Percentiles rank a stretch among this genome's conserved stretches.
Conservation (phyloP, 129 eudicot species). For the Lactuca saligna region DNA sequence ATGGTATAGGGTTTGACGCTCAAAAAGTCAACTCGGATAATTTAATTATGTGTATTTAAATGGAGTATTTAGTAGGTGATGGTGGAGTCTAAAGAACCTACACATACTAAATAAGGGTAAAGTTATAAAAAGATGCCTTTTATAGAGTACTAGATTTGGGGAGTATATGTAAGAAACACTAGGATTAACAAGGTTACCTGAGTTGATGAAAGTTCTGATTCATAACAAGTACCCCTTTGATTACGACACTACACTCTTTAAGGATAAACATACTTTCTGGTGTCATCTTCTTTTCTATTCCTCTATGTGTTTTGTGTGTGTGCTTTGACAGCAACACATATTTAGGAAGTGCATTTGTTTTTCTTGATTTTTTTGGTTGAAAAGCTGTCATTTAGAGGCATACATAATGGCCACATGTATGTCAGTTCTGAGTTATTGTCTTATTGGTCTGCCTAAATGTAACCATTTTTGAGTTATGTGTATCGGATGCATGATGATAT, state of each 20-base stretch:
- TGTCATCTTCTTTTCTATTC: conserved; percentile 28
- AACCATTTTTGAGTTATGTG: conserved; percentile 6
- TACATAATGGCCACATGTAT: conserved; percentile 17
- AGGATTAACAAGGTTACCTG: conserved; percentile 47
- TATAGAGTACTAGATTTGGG: conserved; percentile 52
- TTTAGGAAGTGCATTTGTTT: conserved; percentile 33
- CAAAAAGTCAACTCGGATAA: conserved; percentile 28
- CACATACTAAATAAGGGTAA: conserved; percentile 35
- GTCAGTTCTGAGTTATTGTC: conserved; percentile 20
- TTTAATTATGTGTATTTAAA: conserved; percentile 3
- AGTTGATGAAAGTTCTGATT: conserved; percentile 46
- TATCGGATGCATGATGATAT: conserved; percentile 6
- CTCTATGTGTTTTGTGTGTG: conserved; percentile 21
- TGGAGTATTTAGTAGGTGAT: conserved; percentile 18
- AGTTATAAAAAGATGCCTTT: conserved; percentile 34
- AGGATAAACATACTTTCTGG: conserved; percentile 38
- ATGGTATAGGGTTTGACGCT: conserved; percentile 11
- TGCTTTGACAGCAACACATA: conserved; percentile 28
- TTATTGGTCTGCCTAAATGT: conserved; percentile 23
- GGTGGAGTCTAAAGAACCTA: conserved; percentile 35
- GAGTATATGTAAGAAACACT: conserved; percentile 46
- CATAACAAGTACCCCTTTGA: conserved; percentile 42
- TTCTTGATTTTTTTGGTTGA: conserved; percentile 12
- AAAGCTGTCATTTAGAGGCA: conserved; percentile 28
- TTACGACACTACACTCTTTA: conserved; percentile 42